Evolutionary conservation across 768 basidiomycete genomes (phyloP).

Genomic region (Rhizopogon salebrosus): DNA sequence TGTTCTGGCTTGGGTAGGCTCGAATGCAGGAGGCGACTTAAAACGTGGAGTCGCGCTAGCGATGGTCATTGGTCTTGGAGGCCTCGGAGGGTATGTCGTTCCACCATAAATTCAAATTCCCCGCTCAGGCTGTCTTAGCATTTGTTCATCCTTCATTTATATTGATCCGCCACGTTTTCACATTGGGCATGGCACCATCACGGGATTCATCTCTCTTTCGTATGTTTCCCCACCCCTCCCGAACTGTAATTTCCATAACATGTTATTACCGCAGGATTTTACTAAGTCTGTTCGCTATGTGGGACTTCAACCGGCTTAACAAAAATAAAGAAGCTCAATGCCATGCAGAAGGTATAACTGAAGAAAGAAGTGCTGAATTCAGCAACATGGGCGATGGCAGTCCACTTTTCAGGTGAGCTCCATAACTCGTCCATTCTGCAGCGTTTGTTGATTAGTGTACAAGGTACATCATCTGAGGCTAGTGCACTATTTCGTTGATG

Average conservation of each 20-base stretch:
- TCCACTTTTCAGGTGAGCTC: slow-evolving; percentile 44
- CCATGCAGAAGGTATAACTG: slow-evolving; percentile 36
- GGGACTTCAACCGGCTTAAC: slow-evolving; percentile 45
- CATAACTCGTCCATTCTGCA: background rate
- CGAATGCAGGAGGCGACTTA: slow-evolving; percentile 51
- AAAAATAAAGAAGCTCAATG: slow-evolving; percentile 43
- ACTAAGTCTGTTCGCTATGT: slow-evolving; percentile 39
- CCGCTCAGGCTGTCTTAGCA: slow-evolving; percentile 13
- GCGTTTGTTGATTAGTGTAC: background rate
- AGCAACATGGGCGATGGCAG: slow-evolving; percentile 46
- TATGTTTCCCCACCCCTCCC: slow-evolving; percentile 11
- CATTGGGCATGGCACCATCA: slow-evolving; percentile 31
- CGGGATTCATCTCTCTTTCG: slow-evolving; percentile 29
- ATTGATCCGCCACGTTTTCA: slow-evolving; percentile 31
- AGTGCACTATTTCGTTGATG: background rate
- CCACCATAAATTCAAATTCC: slow-evolving; percentile 25
- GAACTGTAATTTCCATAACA: slow-evolving; percentile 16
- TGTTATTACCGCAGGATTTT: slow-evolving; percentile 33
- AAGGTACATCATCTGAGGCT: background rate
- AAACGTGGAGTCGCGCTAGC: slow-evolving; percentile 48
- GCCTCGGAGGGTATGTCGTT: slow-evolving; percentile 42
- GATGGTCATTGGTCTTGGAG: slow-evolving; percentile 49
- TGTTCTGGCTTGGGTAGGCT: slow-evolving; percentile 49
- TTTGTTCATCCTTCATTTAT: slow-evolving; percentile 42
- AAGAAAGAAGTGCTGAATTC: slow-evolving; percentile 35